Base-by-base conservation (phyloP, 192 early-diverging fungal genomes). In the Linderina pennispora region DNA sequence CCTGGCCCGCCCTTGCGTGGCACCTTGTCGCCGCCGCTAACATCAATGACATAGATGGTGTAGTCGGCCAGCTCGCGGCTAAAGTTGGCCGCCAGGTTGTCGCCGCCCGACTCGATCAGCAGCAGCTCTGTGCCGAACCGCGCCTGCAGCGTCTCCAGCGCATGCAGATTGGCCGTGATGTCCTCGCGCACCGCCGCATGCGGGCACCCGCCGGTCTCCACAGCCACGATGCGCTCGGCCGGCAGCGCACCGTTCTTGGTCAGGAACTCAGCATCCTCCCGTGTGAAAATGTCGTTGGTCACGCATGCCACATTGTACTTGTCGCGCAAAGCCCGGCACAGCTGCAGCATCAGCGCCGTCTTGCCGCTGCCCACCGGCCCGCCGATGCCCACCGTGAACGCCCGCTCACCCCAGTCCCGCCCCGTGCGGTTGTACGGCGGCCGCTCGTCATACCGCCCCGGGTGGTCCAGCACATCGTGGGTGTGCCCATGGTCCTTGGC, bases 31-130 rank as follows among this genome's bases (percentile, higher is more conserved):
- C 94, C 94, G 50, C 94, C 92, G 26, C 90, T 89, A 23, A 95
- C 92, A 58, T 98, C 94, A 61, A 98, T 98, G 16, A 97, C 93
- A 58, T 94, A 97, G 44, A 97, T 94, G 56, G 92, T 97, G 53
- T 82, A 97, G 58, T 94, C 94, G 3, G 93, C 91, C 60, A 77
- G 62, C 52, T 77, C 79, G 39, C 83, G 73, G 43, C 81, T 83
- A 40, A 88, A 89, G 59, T 89, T 89, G 13, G 87, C 87, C 17
- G 91, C 91, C 56, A 94, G 58, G 53, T 97, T 97, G 58, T 94
- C 92, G 18, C 94, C 94, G 18, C 94, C 94, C 45, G 83, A 86
- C 66, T 97, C 94, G 45, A 97, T 82, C 50, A 97, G 74, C 35
- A 97, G 63, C 35, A 97, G 34, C 53, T 95, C 80, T 7, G 86